Conservation (phyloP, 345 rosid genomes). For the Firmiana major region DNA sequence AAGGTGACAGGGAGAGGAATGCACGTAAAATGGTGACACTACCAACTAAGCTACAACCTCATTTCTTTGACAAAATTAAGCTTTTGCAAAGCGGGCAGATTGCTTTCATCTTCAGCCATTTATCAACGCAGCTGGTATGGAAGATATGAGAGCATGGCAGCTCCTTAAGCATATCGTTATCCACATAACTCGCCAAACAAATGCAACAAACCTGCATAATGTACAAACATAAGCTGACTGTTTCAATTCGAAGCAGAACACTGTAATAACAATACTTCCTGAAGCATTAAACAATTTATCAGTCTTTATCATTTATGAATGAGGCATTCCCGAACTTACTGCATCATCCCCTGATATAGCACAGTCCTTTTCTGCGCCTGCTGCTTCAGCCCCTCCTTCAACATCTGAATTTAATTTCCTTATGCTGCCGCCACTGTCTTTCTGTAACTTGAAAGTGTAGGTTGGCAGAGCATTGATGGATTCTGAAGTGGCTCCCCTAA, state of each 20-base stretch:
- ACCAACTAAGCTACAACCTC: not conserved
- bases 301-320: not conserved
- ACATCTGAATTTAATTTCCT: conserved; percentile 8
- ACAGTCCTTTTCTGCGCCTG: conserved; percentile 21
- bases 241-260: not conserved
- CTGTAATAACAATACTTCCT: not conserved
- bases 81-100: conserved; percentile 30
- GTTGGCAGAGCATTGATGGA: conserved; percentile 25
- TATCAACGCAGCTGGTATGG: conserved; percentile 25
- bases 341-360: conserved; percentile 22
- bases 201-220: conserved; percentile 28
- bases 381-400: conserved; percentile 11
- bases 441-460: conserved; percentile 22
- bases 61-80: conserved; percentile 2
- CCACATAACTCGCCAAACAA: conserved; percentile 24
- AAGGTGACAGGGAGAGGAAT: not conserved
- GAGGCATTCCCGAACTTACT: conserved; percentile 11
- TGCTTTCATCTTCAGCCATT: conserved; percentile 31
- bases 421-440: not conserved
- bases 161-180: conserved; percentile 26
- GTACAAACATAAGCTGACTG: not conserved
- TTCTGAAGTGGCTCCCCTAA: conserved; percentile 19
- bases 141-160: conserved; percentile 31
- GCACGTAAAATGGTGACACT: not conserved
- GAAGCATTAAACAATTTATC: not conserved